phyloP scores from a whole-genome alignment of 2,329 filamentous ascomycete genomes.

The Ophiostoma angusticollis region DNA sequence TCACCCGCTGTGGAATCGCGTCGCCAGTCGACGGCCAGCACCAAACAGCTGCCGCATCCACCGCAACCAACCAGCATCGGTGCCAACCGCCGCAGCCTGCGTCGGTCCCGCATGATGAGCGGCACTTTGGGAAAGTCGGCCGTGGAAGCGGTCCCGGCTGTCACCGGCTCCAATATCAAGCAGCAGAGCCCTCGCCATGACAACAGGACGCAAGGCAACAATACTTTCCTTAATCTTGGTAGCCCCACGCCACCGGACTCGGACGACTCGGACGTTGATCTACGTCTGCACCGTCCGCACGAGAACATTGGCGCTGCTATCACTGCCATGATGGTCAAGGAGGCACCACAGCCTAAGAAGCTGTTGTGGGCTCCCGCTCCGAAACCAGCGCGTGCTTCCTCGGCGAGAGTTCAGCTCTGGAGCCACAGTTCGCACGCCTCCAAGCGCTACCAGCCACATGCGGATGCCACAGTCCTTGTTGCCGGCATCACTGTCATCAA shows the following conservation, averaged over 20 bases:
- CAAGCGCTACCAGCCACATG: no score
- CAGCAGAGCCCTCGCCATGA: neutral
- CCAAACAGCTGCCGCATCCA: constrained; percentile 2
- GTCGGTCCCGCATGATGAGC: constrained; percentile 25
- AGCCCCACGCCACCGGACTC: constrained; percentile 45
- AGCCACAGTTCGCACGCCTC: no score
- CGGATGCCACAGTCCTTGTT: neutral
- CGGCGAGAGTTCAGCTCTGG: no score
- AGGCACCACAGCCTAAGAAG: neutral
- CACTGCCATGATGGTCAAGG: neutral
- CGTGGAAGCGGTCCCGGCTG: constrained; percentile 20
- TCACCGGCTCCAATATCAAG: constrained; percentile 12
- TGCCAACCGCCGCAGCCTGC: constrained; percentile 26
- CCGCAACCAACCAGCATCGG: constrained; percentile 16
- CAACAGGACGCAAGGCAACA: neutral
- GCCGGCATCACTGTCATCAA: neutral
- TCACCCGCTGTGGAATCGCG: constrained; percentile 22
- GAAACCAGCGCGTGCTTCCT: no score
- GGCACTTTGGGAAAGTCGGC: constrained; percentile 17
- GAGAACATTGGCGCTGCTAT: constrained; percentile 7
- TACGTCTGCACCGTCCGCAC: constrained; percentile 14
- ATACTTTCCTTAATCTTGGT: constrained; percentile 22
- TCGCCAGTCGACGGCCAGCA: constrained; percentile 17
- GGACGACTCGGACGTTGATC: constrained; percentile 29
- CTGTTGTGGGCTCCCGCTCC: constrained; percentile 2